Percentiles rank a stretch among this genome's conserved stretches.
These are phyloP conservation scores for Skeletonema potamos DNA, from an alignment of 108 stramenopile genomes.

Conservation along the genomic window DNA sequence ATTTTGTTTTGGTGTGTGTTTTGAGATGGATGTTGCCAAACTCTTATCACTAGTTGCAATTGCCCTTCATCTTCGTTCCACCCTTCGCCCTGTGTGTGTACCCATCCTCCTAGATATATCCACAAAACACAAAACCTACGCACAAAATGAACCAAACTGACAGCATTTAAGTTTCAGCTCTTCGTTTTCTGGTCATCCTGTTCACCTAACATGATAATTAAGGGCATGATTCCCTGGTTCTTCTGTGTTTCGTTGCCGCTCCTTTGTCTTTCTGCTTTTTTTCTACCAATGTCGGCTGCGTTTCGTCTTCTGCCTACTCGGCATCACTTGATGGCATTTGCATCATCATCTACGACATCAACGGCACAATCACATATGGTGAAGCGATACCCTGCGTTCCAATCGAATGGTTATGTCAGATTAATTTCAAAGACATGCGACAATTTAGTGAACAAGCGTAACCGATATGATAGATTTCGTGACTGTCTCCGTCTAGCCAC, in stretches of 20 bases:
- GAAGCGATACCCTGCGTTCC: neutral
- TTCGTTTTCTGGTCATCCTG: too few species aligned
- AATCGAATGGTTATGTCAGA: neutral
- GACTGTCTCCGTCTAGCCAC: neutral
- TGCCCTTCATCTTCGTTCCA: too few species aligned
- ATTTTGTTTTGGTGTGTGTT: too few species aligned
- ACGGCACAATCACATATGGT: neutral
- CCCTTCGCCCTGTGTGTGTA: too few species aligned
- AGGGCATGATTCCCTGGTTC: neutral
- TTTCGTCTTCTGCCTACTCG: neutral
- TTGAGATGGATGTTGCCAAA: too few species aligned
- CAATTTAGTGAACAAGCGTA: constrained; percentile 6
- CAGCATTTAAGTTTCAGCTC: too few species aligned
- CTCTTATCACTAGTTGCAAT: too few species aligned
- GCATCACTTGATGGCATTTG: neutral
- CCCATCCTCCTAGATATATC: too few species aligned
- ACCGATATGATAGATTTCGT: constrained; percentile 19
- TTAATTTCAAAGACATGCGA: neutral
- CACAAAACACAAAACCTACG: too few species aligned
- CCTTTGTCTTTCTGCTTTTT: neutral
- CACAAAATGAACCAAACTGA: too few species aligned
- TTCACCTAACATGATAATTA: neutral
- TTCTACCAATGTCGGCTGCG: neutral
- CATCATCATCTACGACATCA: neutral
- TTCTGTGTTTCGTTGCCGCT: neutral